Evolutionary conservation across 2,329 filamentous ascomycete genomes (phyloP).

Genomic region (Gnomoniopsis smithogilvyi): DNA sequence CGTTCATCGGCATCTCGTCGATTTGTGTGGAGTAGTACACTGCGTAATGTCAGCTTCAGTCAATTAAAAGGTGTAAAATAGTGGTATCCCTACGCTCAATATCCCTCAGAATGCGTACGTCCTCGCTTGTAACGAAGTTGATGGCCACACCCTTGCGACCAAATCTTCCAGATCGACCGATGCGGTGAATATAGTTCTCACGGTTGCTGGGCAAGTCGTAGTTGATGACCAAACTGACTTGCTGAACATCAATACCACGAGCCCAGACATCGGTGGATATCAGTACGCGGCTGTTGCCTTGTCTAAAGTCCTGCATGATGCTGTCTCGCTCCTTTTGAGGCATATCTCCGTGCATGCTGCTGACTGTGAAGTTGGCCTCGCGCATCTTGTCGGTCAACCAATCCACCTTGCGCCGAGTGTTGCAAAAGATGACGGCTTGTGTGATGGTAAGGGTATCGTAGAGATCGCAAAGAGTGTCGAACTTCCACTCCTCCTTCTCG

Average conservation of each 20-base stretch:
- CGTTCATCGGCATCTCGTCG: slow-evolving; percentile 99
- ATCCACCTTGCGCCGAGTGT: slow-evolving; percentile 99
- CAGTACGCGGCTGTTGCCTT: slow-evolving; percentile 95
- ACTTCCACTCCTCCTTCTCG: slow-evolving; percentile 99
- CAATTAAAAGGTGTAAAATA: neutral
- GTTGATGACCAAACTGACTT: slow-evolving; percentile 99
- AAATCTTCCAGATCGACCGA: slow-evolving; percentile 99
- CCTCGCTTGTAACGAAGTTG: slow-evolving; percentile 99
- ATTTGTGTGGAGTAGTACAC: slow-evolving; percentile 99
- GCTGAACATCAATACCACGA: slow-evolving; percentile 99
- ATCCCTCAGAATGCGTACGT: slow-evolving; percentile 99
- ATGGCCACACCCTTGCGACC: slow-evolving; percentile 99
- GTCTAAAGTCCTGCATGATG: slow-evolving; percentile 99
- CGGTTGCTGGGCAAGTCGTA: slow-evolving; percentile 98
- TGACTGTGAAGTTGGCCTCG: slow-evolving; percentile 97
- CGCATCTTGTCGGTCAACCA: slow-evolving; percentile 99
- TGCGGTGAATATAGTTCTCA: slow-evolving; percentile 99
- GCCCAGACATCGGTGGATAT: slow-evolving; percentile 97
- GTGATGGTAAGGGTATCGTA: slow-evolving; percentile 99
- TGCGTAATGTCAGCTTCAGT: slow-evolving; percentile 5
- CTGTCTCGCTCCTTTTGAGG: slow-evolving; percentile 95
- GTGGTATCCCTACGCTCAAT: slow-evolving; percentile 68
- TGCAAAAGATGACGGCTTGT: slow-evolving; percentile 99
- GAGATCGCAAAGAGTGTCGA: slow-evolving; percentile 96
- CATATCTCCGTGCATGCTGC: slow-evolving; percentile 99